phyloP scores from a whole-genome alignment of 176 grass and related monocot species.

The Raddia guianensis region DNA sequence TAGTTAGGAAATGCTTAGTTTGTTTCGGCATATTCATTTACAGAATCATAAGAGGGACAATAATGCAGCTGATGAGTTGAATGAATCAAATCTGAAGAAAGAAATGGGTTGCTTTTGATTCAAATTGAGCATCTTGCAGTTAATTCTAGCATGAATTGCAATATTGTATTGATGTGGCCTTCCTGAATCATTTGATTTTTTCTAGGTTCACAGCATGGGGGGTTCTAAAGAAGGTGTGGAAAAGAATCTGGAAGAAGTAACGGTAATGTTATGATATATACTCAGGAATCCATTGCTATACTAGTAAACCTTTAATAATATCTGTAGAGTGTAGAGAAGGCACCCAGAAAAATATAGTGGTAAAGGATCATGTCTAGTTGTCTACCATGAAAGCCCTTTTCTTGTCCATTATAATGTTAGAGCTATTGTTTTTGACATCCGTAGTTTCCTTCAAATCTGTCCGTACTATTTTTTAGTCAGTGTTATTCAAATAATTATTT shows the following conservation, averaged over 20 bases:
- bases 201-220: slow-evolving; percentile 25
- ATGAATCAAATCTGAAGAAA: background rate
- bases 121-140: slow-evolving; percentile 4
- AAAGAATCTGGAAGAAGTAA: slow-evolving; percentile 30
- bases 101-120: slow-evolving; percentile 30
- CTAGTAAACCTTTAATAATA: background rate
- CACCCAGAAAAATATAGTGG: background rate
- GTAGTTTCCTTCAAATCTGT: slow-evolving; percentile 1
- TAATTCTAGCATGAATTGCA: background rate
- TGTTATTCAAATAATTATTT: background rate
- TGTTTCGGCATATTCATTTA: slow-evolving; percentile 20
- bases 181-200: background rate
- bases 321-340: background rate
- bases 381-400: background rate
- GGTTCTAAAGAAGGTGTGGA: slow-evolving; percentile 3
- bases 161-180: background rate
- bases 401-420: slow-evolving; percentile 19
- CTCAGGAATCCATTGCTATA: background rate
- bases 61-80: background rate
- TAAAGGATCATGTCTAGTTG: background rate
- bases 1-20: slow-evolving; percentile 27
- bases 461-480: background rate
- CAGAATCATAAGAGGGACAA: slow-evolving; percentile 25
- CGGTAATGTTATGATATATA: slow-evolving; percentile 12
- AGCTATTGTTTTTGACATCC: background rate